Evolutionary conservation across 345 rosid species (phyloP).

Genomic region (Moringa oleifera): DNA sequence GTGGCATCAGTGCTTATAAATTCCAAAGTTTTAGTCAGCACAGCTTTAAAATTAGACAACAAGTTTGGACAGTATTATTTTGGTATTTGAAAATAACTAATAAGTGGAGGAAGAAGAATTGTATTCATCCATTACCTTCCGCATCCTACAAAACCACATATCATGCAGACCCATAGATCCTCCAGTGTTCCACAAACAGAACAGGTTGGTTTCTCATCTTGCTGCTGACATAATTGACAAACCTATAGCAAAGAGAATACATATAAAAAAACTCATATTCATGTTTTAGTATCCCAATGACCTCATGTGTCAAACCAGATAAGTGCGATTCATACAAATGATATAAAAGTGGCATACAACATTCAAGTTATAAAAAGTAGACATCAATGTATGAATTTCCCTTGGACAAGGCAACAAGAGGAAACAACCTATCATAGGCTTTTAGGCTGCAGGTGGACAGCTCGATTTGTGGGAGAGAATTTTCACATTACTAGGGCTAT

Average conservation of each 20-base stretch:
- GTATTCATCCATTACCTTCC: constrained; percentile 59
- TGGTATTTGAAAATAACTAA: neutral
- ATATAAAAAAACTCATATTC: constrained; percentile 3
- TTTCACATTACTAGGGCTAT: too few species aligned
- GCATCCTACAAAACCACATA: constrained; percentile 91
- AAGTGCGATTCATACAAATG: constrained; percentile 9
- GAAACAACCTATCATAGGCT: too few species aligned
- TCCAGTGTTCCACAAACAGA: constrained; percentile 73
- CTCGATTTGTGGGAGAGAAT: too few species aligned
- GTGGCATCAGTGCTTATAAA: constrained; percentile 1
- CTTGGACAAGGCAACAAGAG: too few species aligned
- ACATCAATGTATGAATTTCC: too few species aligned
- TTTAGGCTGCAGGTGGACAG: too few species aligned
- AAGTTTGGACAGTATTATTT: neutral
- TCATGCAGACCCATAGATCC: constrained; percentile 86
- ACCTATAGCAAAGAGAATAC: constrained; percentile 45
- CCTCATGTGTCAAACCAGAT: neutral
- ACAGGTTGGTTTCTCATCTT: constrained; percentile 73
- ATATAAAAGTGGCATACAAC: neutral
- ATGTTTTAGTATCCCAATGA: neutral
- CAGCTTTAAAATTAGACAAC: too few species aligned
- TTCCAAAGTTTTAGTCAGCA: constrained; percentile 1
- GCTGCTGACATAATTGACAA: constrained; percentile 85
- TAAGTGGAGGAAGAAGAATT: neutral
- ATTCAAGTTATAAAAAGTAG: too few species aligned